Conservation (phyloP, 805 yeast species). For the Wickerhamiella alocasiicola region DNA sequence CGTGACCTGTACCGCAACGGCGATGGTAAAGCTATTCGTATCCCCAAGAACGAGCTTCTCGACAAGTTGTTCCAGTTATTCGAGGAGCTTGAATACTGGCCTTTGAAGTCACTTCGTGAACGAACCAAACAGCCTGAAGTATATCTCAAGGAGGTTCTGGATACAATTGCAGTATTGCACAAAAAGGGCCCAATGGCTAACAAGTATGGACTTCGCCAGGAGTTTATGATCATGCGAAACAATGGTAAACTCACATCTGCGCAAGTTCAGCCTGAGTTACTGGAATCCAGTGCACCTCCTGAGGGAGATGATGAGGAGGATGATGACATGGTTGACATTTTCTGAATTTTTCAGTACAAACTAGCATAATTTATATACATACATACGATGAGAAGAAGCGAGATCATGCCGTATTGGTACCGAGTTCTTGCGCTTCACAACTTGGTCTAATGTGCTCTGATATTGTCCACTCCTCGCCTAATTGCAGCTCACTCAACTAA, state of each 20-base stretch:
- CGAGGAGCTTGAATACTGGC: slow-evolving; percentile 95
- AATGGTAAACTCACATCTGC: background rate
- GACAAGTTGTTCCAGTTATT: slow-evolving; percentile 79
- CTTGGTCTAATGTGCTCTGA: no score
- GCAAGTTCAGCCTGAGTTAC: background rate
- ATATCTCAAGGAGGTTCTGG: slow-evolving; percentile 80
- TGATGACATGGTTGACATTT: slow-evolving; percentile 7
- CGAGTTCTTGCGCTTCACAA: no score
- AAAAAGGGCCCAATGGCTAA: slow-evolving; percentile 94
- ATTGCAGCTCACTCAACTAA: no score
- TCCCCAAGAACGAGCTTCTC: slow-evolving; percentile 84
- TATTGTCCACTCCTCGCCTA: no score
- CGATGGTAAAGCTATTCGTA: slow-evolving; percentile 84
- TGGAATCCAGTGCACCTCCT: background rate
- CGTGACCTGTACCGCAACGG: slow-evolving; percentile 28
- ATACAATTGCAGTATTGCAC: slow-evolving; percentile 74
- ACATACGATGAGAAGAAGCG: no score
- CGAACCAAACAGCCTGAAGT: slow-evolving; percentile 88
- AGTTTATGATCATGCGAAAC: slow-evolving; percentile 52
- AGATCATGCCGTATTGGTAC: no score
- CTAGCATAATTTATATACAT: no score
- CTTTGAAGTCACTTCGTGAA: slow-evolving; percentile 84
- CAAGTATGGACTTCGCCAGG: slow-evolving; percentile 80
- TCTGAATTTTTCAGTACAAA: no score
- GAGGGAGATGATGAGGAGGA: background rate